Percentiles rank a stretch among this genome's conserved stretches.
Evolutionary conservation across 306 rosid species (phyloP).

Genomic region (Leucaena leucocephala): DNA sequence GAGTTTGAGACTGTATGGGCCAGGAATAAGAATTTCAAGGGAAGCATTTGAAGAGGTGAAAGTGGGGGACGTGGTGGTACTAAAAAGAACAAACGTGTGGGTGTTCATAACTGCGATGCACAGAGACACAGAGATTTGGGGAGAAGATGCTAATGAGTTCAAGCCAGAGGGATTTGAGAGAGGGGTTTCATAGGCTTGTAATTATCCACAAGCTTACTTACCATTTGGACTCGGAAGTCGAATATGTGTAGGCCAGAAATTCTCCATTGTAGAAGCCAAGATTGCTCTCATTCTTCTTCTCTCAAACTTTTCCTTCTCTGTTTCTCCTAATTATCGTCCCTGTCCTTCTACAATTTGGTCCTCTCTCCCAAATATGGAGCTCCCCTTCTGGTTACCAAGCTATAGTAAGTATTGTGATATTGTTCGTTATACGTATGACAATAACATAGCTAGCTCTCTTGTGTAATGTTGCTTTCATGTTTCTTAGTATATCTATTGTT

Average conservation of each 20-base stretch:
- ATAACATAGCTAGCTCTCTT: background rate
- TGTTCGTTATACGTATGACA: background rate
- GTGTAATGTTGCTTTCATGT: background rate
- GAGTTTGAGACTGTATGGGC: conserved; percentile 42
- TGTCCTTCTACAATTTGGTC: conserved; percentile 28
- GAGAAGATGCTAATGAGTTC: conserved; percentile 38
- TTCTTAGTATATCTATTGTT: background rate
- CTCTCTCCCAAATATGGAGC: conserved; percentile 37
- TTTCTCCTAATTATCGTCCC: conserved; percentile 44
- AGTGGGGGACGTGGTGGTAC: conserved; percentile 35
- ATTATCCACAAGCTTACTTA: conserved; percentile 43
- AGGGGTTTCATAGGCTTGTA: conserved; percentile 42
- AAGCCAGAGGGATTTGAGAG: conserved; percentile 42
- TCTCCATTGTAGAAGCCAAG: conserved; percentile 35
- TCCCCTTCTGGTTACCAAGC: conserved; percentile 34
- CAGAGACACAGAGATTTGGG: conserved; percentile 44
- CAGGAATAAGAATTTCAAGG: conserved; percentile 34
- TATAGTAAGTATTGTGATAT: background rate
- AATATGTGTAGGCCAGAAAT: conserved; percentile 40
- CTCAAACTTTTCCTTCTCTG: conserved; percentile 28
- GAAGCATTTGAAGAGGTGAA: conserved; percentile 38
- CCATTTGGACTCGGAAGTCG: conserved; percentile 47
- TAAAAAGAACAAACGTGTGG: conserved; percentile 42
- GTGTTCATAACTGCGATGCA: conserved; percentile 30
- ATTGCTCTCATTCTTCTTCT: conserved; percentile 25